Conservation (phyloP, 2,329 filamentous ascomycete species). For the Colletotrichum tropicale region DNA sequence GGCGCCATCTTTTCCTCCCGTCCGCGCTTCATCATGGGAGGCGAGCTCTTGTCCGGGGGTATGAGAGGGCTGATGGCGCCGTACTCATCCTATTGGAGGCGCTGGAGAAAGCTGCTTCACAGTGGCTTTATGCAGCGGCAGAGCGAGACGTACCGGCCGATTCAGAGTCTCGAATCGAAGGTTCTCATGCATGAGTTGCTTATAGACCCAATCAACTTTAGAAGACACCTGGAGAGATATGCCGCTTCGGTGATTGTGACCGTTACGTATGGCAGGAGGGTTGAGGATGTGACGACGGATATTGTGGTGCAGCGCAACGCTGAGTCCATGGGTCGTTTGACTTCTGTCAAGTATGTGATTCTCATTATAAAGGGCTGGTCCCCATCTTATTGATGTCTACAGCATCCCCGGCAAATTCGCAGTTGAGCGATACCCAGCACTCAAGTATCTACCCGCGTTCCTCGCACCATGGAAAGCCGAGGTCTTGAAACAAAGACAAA, state of each 20-base stretch:
- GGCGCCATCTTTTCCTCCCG: constrained; percentile 48
- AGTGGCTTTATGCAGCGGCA: constrained; percentile 46
- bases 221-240: constrained; percentile 37
- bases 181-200: constrained; percentile 44
- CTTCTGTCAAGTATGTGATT: constrained; percentile 42
- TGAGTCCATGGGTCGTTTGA: constrained; percentile 46
- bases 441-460: constrained; percentile 41
- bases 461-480: constrained; percentile 45
- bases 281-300: constrained; percentile 37
- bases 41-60: constrained; percentile 43
- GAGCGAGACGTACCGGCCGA: constrained; percentile 44
- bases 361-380: fast-evolving
- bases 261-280: constrained; percentile 43
- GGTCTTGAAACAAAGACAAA: constrained; percentile 35
- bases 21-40: constrained; percentile 50
- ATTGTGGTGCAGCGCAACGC: constrained; percentile 40
- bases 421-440: constrained; percentile 42
- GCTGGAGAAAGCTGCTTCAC: constrained; percentile 47
- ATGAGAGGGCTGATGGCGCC: constrained; percentile 48
- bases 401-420: constrained; percentile 37
- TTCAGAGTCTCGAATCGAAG: constrained; percentile 45
- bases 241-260: constrained; percentile 47
- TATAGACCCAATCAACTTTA: constrained; percentile 29
- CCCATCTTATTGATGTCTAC: neutral
- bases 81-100: constrained; percentile 44